Conservation (phyloP, 2,329 filamentous ascomycete genomes). For the Volutella citrinella region DNA sequence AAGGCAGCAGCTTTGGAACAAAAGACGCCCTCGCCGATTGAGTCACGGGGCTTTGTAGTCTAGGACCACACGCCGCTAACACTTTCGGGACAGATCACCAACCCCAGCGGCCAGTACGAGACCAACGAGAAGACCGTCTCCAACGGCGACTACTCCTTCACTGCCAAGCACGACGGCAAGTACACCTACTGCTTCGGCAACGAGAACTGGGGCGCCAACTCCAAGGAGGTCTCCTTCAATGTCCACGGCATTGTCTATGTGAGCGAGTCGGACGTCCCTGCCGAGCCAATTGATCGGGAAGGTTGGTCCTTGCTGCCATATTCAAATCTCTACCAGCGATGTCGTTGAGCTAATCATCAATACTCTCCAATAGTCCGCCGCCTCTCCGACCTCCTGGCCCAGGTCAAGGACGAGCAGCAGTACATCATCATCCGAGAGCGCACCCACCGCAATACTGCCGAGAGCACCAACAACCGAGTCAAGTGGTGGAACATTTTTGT, state of each 20-base stretch:
- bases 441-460: constrained; percentile 95
- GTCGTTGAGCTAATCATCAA: no score
- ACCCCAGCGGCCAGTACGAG: constrained; percentile 72
- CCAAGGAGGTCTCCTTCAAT: constrained; percentile 98
- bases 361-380: no score
- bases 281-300: constrained; percentile 89
- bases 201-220: constrained; percentile 93
- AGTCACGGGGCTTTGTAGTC: no score
- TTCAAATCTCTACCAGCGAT: no score
- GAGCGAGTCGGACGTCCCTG: constrained; percentile 76
- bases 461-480: constrained; percentile 94
- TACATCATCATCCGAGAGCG: constrained; percentile 96
- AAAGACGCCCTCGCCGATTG: no score
- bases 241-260: constrained; percentile 99
- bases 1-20: no score
- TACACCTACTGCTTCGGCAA: constrained; percentile 99
- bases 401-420: constrained; percentile 96
- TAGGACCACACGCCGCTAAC: no score
- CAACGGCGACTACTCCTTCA: constrained; percentile 91
- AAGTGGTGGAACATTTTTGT: constrained; percentile 99
- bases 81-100: constrained; percentile 60
- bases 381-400: constrained; percentile 79
- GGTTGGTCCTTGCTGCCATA: constrained; percentile 50
- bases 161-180: constrained; percentile 79
- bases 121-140: constrained; percentile 78